phyloP scores from a whole-genome alignment of 179 eudicot genomes.

The Silene coronaria region DNA sequence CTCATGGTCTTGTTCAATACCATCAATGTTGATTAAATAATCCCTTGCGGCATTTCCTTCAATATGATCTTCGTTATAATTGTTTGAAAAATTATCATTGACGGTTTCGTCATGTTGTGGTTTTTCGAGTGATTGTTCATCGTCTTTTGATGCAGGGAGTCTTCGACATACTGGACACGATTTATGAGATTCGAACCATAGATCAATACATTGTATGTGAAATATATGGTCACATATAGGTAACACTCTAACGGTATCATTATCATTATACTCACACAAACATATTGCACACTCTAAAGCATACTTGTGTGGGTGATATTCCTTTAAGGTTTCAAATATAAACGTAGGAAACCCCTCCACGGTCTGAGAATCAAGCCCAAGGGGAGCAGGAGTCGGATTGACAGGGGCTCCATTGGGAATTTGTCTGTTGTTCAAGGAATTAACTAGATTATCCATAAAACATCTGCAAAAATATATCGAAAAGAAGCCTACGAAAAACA shows the following conservation, averaged over 20 bases:
- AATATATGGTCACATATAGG: slow-evolving; percentile 67
- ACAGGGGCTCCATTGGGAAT: slow-evolving; percentile 28
- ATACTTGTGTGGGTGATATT: slow-evolving; percentile 37
- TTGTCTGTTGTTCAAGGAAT: slow-evolving; percentile 31
- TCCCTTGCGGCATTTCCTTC: slow-evolving; percentile 4
- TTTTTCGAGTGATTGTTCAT: slow-evolving; percentile 11
- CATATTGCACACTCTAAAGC: slow-evolving; percentile 82
- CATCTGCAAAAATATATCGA: slow-evolving; percentile 60
- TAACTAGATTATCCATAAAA: slow-evolving; percentile 40
- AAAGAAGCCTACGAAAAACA: slow-evolving; percentile 54
- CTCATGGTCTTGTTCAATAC: not conserved
- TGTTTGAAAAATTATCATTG: not conserved
- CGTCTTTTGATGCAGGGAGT: slow-evolving; percentile 25
- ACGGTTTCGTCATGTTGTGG: not conserved
- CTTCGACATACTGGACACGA: slow-evolving; percentile 73
- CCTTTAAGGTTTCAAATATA: slow-evolving; percentile 47
- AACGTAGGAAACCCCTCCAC: slow-evolving; percentile 51
- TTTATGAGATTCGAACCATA: slow-evolving; percentile 58
- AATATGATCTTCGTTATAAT: not conserved
- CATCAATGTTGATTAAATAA: slow-evolving; percentile 30
- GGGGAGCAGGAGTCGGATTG: slow-evolving; percentile 22
- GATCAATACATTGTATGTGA: slow-evolving; percentile 68
- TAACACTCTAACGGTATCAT: slow-evolving; percentile 46
- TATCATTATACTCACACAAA: slow-evolving; percentile 48
- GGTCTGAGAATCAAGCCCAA: slow-evolving; percentile 40